Conservation (phyloP, 139 green algal genomes). For the Chlorella sp. region DNA sequence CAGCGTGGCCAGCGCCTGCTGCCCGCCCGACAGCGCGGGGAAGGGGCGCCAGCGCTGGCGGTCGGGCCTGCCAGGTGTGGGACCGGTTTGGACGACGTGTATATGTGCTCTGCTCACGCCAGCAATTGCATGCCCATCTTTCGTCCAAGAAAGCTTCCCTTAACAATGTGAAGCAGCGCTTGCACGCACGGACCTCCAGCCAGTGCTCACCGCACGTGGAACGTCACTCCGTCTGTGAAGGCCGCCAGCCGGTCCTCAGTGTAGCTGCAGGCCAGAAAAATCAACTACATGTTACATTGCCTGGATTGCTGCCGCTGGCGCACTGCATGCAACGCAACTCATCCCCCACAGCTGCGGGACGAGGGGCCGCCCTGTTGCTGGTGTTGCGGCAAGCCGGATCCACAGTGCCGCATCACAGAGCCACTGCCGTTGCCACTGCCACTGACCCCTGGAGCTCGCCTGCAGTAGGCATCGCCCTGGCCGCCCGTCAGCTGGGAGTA, state of each 20-base stretch:
- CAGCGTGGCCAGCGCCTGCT: conserved; percentile 83
- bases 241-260: conserved; percentile 56
- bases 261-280: conserved; percentile 42
- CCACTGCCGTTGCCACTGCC: too few relatives aligned
- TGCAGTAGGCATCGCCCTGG: conserved; percentile 58
- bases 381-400: too few relatives aligned
- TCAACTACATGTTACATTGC: background rate
- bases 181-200: too few relatives aligned
- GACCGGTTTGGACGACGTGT: too few relatives aligned
- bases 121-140: conserved; percentile 13
- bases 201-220: conserved; percentile 67
- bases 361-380: too few relatives aligned
- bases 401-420: too few relatives aligned
- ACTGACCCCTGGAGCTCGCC: background rate
- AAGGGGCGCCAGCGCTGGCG: conserved; percentile 73
- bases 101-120: too few relatives aligned
- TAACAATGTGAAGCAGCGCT: too few relatives aligned
- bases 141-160: too few relatives aligned
- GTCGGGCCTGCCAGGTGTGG: conserved; percentile 58
- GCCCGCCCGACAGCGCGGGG: conserved; percentile 69
- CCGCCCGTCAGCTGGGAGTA: conserved; percentile 52
- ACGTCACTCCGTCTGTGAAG: conserved; percentile 63
- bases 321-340: too few relatives aligned
- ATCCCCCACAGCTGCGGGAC: too few relatives aligned
- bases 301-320: too few relatives aligned